Conservation (phyloP, 2,329 filamentous ascomycete genomes). For the Colletotrichum sp. region DNA sequence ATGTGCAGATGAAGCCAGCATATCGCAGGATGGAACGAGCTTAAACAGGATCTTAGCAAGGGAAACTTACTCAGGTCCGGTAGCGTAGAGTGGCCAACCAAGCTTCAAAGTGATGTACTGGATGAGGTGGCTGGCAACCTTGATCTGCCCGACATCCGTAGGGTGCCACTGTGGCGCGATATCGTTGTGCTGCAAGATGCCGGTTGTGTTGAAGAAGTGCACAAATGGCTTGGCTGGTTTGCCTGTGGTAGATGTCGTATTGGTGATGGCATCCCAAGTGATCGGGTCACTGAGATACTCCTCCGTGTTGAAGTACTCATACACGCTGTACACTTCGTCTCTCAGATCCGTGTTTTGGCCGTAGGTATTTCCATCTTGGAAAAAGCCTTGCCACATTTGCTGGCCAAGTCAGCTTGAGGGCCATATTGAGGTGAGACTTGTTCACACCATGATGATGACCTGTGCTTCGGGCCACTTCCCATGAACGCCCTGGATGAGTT, state of each 20-base stretch:
- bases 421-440: not conserved
- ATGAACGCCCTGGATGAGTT: constrained; percentile 51
- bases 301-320: constrained; percentile 56
- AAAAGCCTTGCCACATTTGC: constrained; percentile 62
- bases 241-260: constrained; percentile 36
- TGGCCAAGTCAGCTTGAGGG: constrained; percentile 24
- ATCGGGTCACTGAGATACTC: constrained; percentile 42
- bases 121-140: constrained; percentile 63
- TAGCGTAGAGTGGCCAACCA: constrained; percentile 60
- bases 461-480: constrained; percentile 50
- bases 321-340: constrained; percentile 54
- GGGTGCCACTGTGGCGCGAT: constrained; percentile 63
- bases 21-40: not conserved
- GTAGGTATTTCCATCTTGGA: constrained; percentile 54
- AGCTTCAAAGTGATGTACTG: constrained; percentile 62
- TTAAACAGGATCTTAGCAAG: constrained; percentile 23
- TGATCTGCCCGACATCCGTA: constrained; percentile 65
- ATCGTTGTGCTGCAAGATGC: constrained; percentile 67
- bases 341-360: constrained; percentile 50
- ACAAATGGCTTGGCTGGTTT: constrained; percentile 50
- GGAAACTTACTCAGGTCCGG: constrained; percentile 56
- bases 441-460: constrained; percentile 47
- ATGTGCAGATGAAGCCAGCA: not conserved
- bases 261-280: constrained; percentile 44
- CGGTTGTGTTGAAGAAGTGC: constrained; percentile 66